Evolutionary conservation across 176 grass and related monocot species (phyloP).

Genomic region (Tillandsia leiboldiana): DNA sequence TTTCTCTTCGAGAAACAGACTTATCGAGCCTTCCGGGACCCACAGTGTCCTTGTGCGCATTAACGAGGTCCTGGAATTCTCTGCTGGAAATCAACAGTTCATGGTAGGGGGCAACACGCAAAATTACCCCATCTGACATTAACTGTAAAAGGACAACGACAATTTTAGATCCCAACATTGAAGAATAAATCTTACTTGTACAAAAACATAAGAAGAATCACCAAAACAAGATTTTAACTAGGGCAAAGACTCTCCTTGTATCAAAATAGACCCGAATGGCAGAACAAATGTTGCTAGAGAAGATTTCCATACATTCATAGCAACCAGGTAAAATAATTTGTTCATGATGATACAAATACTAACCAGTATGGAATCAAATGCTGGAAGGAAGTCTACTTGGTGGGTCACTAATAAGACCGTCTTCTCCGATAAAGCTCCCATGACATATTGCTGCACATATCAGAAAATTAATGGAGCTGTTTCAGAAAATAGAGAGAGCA

Average conservation of each 20-base stretch:
- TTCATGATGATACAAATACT: constrained; percentile 2
- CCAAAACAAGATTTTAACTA: background rate
- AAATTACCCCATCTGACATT: constrained; percentile 24
- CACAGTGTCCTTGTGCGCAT: constrained; percentile 26
- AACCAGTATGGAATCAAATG: constrained; percentile 33
- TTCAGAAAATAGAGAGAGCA: background rate
- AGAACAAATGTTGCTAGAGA: background rate
- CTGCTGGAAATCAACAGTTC: constrained; percentile 18
- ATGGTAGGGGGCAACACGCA: constrained; percentile 18
- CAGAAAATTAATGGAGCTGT: background rate
- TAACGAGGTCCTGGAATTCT: constrained; percentile 23
- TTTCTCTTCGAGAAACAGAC: background rate
- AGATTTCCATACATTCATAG: background rate
- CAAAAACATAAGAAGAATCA: background rate
- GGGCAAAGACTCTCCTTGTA: background rate
- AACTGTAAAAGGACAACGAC: constrained; percentile 8
- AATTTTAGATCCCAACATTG: no score
- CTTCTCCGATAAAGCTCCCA: constrained; percentile 24
- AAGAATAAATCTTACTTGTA: no score
- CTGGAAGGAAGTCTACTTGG: constrained; percentile 33
- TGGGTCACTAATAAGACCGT: constrained; percentile 31
- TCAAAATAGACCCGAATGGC: background rate
- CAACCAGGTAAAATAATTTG: background rate
- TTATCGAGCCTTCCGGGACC: constrained; percentile 1
- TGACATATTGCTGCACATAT: constrained; percentile 27